phyloP scores from a whole-genome alignment of 176 grass and related monocot species.

The Aegilops sharonensis region DNA sequence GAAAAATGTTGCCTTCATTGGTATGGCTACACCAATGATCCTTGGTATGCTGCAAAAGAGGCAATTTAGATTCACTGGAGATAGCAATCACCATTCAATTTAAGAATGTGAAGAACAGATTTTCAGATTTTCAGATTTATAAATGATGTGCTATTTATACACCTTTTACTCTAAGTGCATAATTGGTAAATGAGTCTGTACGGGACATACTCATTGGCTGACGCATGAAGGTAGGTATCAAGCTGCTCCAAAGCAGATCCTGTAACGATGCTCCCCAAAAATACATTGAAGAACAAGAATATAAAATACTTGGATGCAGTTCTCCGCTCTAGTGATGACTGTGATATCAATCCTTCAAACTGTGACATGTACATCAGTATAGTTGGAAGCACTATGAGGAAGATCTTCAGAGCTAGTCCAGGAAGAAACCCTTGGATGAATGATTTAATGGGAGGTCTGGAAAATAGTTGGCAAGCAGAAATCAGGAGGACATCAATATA shows the following conservation, averaged over 20 bases:
- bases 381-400: conserved; percentile 86
- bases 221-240: conserved; percentile 53
- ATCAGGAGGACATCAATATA: conserved; percentile 4
- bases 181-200: background rate
- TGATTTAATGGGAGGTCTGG: conserved; percentile 67
- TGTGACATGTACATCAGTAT: conserved; percentile 99
- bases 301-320: conserved; percentile 83
- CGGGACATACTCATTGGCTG: conserved; percentile 75
- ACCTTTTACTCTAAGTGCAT: too few relatives aligned
- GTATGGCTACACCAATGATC: conserved; percentile 62
- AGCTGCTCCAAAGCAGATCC: conserved; percentile 91
- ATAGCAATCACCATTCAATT: background rate
- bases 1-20: too few relatives aligned
- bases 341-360: conserved; percentile 79
- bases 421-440: conserved; percentile 98
- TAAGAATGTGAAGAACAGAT: conserved; percentile 8
- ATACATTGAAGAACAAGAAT: conserved; percentile 92
- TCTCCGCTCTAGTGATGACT: conserved; percentile 79
- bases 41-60: conserved; percentile 58
- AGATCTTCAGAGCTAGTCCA: conserved; percentile 89
- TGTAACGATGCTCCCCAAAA: conserved; percentile 62
- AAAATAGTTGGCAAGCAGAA: background rate
- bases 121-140: too few relatives aligned
- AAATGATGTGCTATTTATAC: too few relatives aligned
- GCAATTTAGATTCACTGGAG: background rate